Percentiles rank a stretch among this genome's conserved stretches.
Evolutionary conservation across 164 flowering plant species (phyloP).

Genomic region (Pachysandra terminalis): DNA sequence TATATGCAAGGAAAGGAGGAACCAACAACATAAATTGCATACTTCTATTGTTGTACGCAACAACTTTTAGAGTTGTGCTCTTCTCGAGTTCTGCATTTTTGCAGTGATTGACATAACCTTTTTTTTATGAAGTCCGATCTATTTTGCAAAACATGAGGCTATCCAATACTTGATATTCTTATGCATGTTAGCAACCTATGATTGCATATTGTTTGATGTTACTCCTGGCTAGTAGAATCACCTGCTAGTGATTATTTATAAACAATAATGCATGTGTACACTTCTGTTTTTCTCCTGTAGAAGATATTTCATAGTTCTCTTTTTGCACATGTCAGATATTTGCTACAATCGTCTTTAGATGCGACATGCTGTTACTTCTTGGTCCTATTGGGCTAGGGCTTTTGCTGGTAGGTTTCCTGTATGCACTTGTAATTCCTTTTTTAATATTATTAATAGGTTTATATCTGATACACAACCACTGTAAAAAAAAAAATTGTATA

Average conservation of each 20-base stretch:
- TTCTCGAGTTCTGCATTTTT: background rate
- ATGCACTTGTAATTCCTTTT: no score
- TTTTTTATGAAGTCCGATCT: background rate
- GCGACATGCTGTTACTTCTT: conserved; percentile 78
- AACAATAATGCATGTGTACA: background rate
- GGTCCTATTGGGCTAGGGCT: conserved; percentile 74
- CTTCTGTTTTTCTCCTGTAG: background rate
- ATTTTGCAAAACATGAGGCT: background rate
- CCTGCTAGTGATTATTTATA: background rate
- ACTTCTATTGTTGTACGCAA: no score
- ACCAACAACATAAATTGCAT: no score
- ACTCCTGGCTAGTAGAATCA: background rate
- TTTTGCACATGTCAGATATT: conserved; percentile 60
- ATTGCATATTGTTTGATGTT: background rate
- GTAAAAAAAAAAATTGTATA: no score
- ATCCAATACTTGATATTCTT: background rate
- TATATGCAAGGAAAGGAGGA: no score
- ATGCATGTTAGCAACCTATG: background rate
- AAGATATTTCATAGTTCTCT: conserved; percentile 1
- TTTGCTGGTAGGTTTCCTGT: conserved; percentile 64
- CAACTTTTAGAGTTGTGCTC: background rate
- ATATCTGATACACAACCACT: no score
- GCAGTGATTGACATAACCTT: background rate
- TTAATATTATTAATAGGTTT: no score
- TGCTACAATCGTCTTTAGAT: conserved; percentile 84